phyloP scores from a whole-genome alignment of 1,139 yeast species.

The Yamadazyma oceani region DNA sequence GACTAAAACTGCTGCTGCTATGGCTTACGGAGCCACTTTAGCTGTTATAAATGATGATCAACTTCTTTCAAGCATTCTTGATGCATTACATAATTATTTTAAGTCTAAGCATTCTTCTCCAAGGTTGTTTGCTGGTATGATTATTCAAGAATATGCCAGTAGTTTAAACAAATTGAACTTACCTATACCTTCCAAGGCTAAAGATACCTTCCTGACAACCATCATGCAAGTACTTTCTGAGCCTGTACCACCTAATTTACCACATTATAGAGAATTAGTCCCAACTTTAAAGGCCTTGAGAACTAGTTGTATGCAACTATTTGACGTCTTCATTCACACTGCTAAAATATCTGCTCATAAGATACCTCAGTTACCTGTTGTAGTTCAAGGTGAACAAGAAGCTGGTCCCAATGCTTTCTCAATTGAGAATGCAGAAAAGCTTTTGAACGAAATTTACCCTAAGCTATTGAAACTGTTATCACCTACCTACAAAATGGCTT shows the following conservation, averaged over 20 bases:
- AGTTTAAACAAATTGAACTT: slow-evolving; percentile 23
- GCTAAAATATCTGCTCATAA: slow-evolving; percentile 77
- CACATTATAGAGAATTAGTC: slow-evolving; percentile 77
- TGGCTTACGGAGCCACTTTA: slow-evolving; percentile 71
- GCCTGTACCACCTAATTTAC: slow-evolving; percentile 39
- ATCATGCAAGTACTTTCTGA: slow-evolving; percentile 38
- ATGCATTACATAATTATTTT: slow-evolving; percentile 41
- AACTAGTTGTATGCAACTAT: slow-evolving; percentile 81
- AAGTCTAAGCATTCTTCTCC: slow-evolving; percentile 77
- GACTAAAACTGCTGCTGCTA: slow-evolving; percentile 75
- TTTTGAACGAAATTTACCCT: slow-evolving; percentile 63
- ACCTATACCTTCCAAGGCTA: slow-evolving; percentile 15
- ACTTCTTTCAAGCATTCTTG: slow-evolving; percentile 37
- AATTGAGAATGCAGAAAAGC: slow-evolving; percentile 70
- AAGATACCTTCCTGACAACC: slow-evolving; percentile 29
- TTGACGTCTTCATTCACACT: slow-evolving; percentile 71
- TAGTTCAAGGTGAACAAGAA: slow-evolving; percentile 91
- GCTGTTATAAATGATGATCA: slow-evolving; percentile 50
- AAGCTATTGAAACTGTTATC: slow-evolving; percentile 64
- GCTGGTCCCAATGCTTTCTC: slow-evolving; percentile 96
- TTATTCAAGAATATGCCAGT: slow-evolving; percentile 69
- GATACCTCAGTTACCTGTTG: slow-evolving; percentile 80
- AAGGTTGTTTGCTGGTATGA: slow-evolving; percentile 65
- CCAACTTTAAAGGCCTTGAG: slow-evolving; percentile 85
- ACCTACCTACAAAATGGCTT: slow-evolving; percentile 71